A percentile compares a stretch with the other conserved stretches of the same genome.
These are phyloP conservation scores for Cyberlindnera misumaiensis DNA, from an alignment of 805 yeast species.

Conservation along the genomic window DNA sequence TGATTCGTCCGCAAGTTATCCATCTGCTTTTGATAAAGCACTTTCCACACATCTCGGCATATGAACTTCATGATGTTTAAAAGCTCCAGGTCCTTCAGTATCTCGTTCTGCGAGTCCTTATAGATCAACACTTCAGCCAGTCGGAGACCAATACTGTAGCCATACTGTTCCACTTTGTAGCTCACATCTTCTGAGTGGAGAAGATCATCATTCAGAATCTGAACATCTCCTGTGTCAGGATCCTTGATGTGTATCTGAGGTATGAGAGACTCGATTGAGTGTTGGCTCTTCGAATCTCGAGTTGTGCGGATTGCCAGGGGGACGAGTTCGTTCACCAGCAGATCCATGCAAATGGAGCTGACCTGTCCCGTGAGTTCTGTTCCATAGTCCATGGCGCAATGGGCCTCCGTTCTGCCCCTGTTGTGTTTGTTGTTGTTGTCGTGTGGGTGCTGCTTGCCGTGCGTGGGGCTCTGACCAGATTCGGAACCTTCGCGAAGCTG, in stretches of 20 bases:
- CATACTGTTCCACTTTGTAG: conserved; percentile 60
- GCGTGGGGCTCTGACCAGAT: too few species aligned
- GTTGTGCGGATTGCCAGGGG: conserved; percentile 66
- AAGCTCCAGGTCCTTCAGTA: conserved; percentile 48
- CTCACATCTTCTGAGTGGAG: conserved; percentile 43
- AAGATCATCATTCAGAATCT: conserved; percentile 29
- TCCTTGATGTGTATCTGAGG: conserved; percentile 13
- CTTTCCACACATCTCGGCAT: conserved; percentile 87
- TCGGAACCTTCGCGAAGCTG: too few species aligned
- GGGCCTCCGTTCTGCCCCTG: too few species aligned
- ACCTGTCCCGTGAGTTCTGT: conserved; percentile 25
- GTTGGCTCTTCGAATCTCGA: conserved; percentile 30
- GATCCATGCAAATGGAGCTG: conserved; percentile 50
- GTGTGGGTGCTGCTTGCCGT: too few species aligned
- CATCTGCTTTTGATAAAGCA: conserved; percentile 76
- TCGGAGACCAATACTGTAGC: conserved; percentile 62
- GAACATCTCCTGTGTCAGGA: conserved; percentile 34
- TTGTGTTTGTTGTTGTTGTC: too few species aligned
- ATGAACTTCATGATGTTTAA: conserved; percentile 86
- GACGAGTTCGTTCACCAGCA: conserved; percentile 67
- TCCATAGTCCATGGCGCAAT: too few species aligned
- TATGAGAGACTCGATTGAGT: conserved; percentile 8
- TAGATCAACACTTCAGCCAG: conserved; percentile 41
- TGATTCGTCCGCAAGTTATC: conserved; percentile 92
- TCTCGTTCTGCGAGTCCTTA: conserved; percentile 41